Evolutionary conservation across 2,329 filamentous ascomycete species (phyloP).

Genomic region (Coccinonectria pachysandricola): DNA sequence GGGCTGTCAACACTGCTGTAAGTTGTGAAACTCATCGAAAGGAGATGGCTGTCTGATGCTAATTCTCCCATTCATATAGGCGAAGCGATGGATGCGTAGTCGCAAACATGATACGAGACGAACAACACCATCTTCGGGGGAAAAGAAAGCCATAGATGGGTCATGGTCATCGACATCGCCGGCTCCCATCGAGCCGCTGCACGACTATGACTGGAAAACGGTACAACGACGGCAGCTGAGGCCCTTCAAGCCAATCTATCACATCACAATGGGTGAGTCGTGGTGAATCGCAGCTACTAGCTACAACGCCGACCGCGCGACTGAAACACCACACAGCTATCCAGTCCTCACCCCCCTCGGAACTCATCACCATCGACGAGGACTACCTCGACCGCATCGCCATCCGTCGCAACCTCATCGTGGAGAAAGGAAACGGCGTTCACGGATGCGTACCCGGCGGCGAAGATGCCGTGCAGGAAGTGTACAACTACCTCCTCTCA

Average conservation of each 20-base stretch:
- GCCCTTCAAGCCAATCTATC: constrained; percentile 41
- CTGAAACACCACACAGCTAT: constrained; percentile 32
- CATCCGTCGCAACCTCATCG: constrained; percentile 29
- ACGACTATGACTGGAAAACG: constrained; percentile 30
- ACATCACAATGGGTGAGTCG: constrained; percentile 43
- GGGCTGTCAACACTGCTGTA: constrained; percentile 5
- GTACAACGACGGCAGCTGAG: constrained; percentile 30
- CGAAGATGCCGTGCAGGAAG: constrained; percentile 32
- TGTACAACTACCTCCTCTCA: constrained; percentile 37
- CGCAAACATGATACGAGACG: constrained; percentile 4
- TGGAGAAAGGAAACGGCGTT: constrained; percentile 27
- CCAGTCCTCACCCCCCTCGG: constrained; percentile 31
- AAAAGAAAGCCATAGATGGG: too few relatives aligned
- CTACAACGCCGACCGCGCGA: too few relatives aligned
- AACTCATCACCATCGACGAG: constrained; percentile 42
- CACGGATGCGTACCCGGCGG: constrained; percentile 33
- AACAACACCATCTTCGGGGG: not conserved
- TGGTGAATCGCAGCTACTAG: too few relatives aligned
- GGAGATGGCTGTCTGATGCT: not conserved
- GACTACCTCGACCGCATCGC: constrained; percentile 37
- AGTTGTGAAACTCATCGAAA: not conserved
- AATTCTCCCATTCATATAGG: constrained; percentile 2
- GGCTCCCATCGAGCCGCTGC: constrained; percentile 15
- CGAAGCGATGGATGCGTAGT: constrained; percentile 12
- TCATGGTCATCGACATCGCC: too few relatives aligned